phyloP scores from a whole-genome alignment of 2,329 filamentous ascomycete species.

The Colletotrichum noveboracense region DNA sequence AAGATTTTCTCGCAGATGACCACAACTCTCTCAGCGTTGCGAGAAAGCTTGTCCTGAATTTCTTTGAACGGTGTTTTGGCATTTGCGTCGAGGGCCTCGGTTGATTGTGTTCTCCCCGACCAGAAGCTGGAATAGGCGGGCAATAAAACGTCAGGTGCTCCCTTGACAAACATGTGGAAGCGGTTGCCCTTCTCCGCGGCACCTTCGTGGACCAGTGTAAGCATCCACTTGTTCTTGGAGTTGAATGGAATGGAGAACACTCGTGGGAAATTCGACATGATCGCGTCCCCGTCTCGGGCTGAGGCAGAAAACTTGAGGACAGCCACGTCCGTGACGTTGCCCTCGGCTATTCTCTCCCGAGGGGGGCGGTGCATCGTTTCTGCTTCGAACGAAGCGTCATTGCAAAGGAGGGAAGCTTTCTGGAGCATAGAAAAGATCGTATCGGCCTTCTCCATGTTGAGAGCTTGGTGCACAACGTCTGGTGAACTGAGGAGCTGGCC shows the following conservation, averaged over 20 bases:
- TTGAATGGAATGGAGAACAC: neutral
- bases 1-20: neutral
- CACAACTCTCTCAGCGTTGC: neutral
- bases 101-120: neutral
- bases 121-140: neutral
- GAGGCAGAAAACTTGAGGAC: neutral
- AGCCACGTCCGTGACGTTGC: neutral
- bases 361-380: neutral
- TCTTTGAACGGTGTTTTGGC: neutral
- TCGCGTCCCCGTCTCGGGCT: neutral
- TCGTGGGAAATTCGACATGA: neutral
- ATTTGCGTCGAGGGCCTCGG: neutral
- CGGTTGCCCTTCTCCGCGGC: neutral
- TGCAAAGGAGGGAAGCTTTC: neutral
- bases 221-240: neutral
- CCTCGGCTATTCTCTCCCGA: neutral
- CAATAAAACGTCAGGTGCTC: neutral
- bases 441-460: neutral
- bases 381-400: neutral
- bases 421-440: neutral
- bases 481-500: constrained; percentile 25
- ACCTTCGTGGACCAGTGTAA: neutral
- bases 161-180: neutral
- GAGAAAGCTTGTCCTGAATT: neutral
- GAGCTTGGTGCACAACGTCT: neutral